Conservation (phyloP, 192 early-diverging fungal species). For the Martensiomyces pterosporus region DNA sequence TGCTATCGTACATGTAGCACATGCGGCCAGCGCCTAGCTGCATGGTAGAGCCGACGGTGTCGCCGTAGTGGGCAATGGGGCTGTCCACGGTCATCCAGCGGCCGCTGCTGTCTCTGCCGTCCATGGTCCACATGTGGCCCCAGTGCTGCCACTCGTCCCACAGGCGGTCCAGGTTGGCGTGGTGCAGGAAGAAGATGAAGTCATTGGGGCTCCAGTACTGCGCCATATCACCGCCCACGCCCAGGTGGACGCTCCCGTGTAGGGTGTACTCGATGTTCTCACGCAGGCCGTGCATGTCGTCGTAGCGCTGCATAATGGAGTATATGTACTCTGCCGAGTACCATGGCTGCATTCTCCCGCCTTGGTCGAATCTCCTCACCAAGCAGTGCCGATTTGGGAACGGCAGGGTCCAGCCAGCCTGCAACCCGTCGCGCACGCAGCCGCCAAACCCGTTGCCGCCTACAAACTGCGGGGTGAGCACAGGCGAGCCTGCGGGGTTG, state of each 20-base stretch:
- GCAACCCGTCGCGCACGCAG: slow-evolving; percentile 41
- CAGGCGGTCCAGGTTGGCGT: slow-evolving; percentile 57
- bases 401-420: slow-evolving; percentile 30
- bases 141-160: slow-evolving; percentile 56
- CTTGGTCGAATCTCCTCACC: slow-evolving; percentile 24
- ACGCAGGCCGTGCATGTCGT: slow-evolving; percentile 44
- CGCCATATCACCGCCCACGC: slow-evolving; percentile 51
- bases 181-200: slow-evolving; percentile 60
- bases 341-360: slow-evolving; percentile 36
- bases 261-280: slow-evolving; percentile 47
- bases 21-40: slow-evolving; percentile 37
- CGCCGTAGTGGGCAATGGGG: slow-evolving; percentile 33
- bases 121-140: slow-evolving; percentile 37
- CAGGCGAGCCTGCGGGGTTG: slow-evolving; percentile 37
- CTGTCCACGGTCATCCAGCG: slow-evolving; percentile 21
- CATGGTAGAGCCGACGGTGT: slow-evolving; percentile 35
- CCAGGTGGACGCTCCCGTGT: slow-evolving; percentile 50
- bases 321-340: slow-evolving; percentile 48
- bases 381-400: slow-evolving; percentile 47
- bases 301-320: slow-evolving; percentile 40
- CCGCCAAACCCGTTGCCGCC: slow-evolving; percentile 44
- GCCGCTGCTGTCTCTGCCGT: slow-evolving; percentile 29
- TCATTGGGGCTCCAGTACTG: slow-evolving; percentile 54
- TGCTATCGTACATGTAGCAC: slow-evolving; percentile 41
- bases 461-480: slow-evolving; percentile 26